Base-by-base conservation (phyloP, 257 asterid genomes). In the Marsdenia floribunda region DNA sequence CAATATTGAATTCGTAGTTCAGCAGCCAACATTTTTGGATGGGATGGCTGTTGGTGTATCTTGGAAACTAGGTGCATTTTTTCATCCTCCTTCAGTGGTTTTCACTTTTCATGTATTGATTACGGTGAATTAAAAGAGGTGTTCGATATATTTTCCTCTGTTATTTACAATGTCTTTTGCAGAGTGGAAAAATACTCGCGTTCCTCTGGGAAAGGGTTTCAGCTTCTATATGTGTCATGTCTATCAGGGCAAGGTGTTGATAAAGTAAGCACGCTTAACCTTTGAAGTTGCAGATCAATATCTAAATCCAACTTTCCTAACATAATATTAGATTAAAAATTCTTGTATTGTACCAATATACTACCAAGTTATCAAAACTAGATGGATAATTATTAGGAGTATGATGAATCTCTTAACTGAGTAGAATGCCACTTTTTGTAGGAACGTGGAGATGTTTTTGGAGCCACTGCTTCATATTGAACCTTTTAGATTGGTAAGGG, bases 381-480 rank as follows among this genome's bases (percentile, higher is more conserved):
- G 19, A 63, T 63, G 68, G 14, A 29, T 10, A 19, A 13, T 37
- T 63, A 13, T 37, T 63, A 4, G 5, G 42, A 5, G 44, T 15
- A 13, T 13, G 2, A 63, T 29, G 19, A 38, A 33, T 19, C 46
- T 49, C 19, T 49, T 37, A 54, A 35, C 29, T 7, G 65, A 72
- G 42, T 13, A 73, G 38, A 24, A 49, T 15, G 42, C 9, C 5
- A 52, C 2, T 1, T 4, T 42, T 49, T 6, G 22, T 76, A 90
- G 95, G 85, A 92, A 88, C 65, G 83, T 86, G 80, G 95, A 92
- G 80, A 88, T 92, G 74, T 83, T 90, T 78, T 70, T 88, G 81
- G 90, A 87, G 87, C 97, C 95, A 26, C 61, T 90, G 44, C 84
- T 90, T 72, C 89, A 80, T 65, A 64, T 81, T 68, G 90, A 83